Evolutionary conservation across 768 basidiomycete species (phyloP).

Genomic region (Mycena pura): DNA sequence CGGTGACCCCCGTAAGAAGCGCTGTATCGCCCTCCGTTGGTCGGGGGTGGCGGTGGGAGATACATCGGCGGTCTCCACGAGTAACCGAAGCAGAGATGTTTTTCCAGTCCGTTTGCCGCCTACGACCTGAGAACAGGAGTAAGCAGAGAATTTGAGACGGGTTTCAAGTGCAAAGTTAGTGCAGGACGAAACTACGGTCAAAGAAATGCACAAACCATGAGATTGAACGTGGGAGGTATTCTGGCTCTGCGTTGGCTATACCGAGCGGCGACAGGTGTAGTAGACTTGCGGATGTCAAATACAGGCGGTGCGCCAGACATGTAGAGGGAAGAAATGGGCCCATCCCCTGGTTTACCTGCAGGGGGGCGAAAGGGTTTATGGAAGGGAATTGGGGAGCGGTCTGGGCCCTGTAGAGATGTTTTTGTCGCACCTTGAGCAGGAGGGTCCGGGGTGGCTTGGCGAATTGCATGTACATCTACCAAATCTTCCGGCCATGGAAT

Average conservation of each 20-base stretch:
- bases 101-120: conserved; percentile 86
- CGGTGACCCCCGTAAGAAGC: conserved; percentile 66
- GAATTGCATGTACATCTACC: conserved; percentile 73
- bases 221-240: conserved; percentile 80
- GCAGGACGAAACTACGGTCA: conserved; percentile 14
- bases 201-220: conserved; percentile 65
- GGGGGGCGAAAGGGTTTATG: conserved; percentile 80
- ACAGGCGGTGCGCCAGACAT: conserved; percentile 67
- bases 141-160: too few species aligned
- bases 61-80: conserved; percentile 85
- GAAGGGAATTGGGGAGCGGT: conserved; percentile 69
- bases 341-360: conserved; percentile 53
- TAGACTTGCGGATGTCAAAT: conserved; percentile 62
- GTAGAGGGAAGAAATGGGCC: conserved; percentile 74
- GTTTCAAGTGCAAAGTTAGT: too few species aligned
- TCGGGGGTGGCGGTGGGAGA: conserved; percentile 79
- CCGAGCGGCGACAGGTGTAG: conserved; percentile 48
- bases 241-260: conserved; percentile 70
- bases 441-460: conserved; percentile 49
- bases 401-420: conserved; percentile 64
- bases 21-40: conserved; percentile 68
- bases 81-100: conserved; percentile 78
- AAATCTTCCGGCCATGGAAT: conserved; percentile 88
- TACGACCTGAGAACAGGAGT: conserved; percentile 60
- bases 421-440: conserved; percentile 71